These are phyloP conservation scores for Cryphonectria nitschkei DNA, from an alignment of 2,329 filamentous ascomycete genomes.

Conservation along the genomic window DNA sequence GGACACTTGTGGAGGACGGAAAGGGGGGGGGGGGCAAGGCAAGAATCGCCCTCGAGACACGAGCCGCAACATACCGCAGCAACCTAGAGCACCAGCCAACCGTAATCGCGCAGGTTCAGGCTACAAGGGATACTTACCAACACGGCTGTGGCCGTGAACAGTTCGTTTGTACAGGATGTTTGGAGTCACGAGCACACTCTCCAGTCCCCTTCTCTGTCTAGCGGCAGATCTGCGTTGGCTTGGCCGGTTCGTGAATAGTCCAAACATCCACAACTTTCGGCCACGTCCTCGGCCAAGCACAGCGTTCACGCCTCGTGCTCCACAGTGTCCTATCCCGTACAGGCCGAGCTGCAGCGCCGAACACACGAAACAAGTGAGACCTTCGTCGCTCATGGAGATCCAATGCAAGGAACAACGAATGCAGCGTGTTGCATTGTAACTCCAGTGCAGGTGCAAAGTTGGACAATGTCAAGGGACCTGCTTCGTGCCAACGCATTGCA, in stretches of 20 bases:
- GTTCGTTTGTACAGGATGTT: background rate
- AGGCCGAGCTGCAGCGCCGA: background rate
- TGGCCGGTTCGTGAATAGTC: background rate
- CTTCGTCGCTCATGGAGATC: background rate
- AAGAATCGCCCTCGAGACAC: conserved; percentile 1
- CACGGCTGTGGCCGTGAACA: background rate
- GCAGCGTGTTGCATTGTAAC: background rate
- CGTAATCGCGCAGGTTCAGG: background rate
- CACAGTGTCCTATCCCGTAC: background rate
- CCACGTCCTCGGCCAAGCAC: background rate
- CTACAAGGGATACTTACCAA: background rate
- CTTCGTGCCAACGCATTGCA: background rate
- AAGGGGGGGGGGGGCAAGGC: background rate
- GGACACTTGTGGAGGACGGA: background rate
- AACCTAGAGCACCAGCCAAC: background rate
- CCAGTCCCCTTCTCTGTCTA: background rate
- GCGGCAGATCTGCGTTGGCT: background rate
- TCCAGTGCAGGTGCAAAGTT: background rate
- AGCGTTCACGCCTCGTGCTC: background rate
- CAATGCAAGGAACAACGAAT: background rate
- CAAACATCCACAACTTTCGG: background rate
- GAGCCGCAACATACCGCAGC: conserved; percentile 1
- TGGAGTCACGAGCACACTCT: background rate
- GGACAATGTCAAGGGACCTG: background rate
- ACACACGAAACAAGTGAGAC: background rate